Percentiles rank a stretch among this genome's conserved stretches.
These are phyloP conservation scores for Phytopythium oedochilum DNA, from an alignment of 352 stramenopile genomes.

Conservation along the genomic window DNA sequence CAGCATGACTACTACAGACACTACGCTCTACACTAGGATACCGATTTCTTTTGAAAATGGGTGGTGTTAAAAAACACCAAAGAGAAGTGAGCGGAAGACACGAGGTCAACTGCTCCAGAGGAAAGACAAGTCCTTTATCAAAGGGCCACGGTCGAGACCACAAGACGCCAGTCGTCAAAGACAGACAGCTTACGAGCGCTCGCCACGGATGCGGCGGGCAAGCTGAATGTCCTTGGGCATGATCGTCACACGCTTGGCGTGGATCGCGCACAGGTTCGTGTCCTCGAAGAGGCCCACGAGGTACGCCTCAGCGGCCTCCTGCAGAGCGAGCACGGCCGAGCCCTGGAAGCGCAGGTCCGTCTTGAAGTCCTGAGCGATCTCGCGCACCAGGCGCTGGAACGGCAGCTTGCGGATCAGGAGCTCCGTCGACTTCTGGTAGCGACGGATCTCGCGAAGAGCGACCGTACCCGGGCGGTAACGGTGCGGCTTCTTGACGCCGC, in stretches of 20 bases:
- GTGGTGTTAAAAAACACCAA: slow-evolving; percentile 48
- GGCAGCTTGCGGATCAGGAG: slow-evolving; percentile 95
- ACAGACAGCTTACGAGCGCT: slow-evolving; percentile 50
- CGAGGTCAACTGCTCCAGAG: neutral
- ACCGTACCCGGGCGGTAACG: slow-evolving; percentile 83
- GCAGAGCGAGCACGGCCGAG: slow-evolving; percentile 77
- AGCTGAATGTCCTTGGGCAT: slow-evolving; percentile 96
- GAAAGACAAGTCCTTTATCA: neutral
- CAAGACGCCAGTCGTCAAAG: too few species aligned
- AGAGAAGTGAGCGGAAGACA: slow-evolving; percentile 4
- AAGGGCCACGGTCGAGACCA: too few species aligned
- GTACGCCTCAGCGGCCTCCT: slow-evolving; percentile 88
- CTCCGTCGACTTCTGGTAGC: slow-evolving; percentile 96
- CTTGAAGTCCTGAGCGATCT: slow-evolving; percentile 88
- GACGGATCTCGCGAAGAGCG: slow-evolving; percentile 96
- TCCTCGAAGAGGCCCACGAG: slow-evolving; percentile 85
- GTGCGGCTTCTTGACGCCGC: slow-evolving; percentile 93
- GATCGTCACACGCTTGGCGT: slow-evolving; percentile 93
- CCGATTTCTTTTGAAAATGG: slow-evolving; percentile 32
- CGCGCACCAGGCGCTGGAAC: slow-evolving; percentile 95
- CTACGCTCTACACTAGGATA: neutral
- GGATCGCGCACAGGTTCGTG: slow-evolving; percentile 93
- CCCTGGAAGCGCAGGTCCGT: slow-evolving; percentile 89
- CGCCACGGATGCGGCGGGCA: slow-evolving; percentile 89
- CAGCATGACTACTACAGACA: too few species aligned